Percentiles rank a stretch among this genome's conserved stretches.
phyloP scores from a whole-genome alignment of 2,329 filamentous ascomycete species.

The Aureobasidium mangrovei region DNA sequence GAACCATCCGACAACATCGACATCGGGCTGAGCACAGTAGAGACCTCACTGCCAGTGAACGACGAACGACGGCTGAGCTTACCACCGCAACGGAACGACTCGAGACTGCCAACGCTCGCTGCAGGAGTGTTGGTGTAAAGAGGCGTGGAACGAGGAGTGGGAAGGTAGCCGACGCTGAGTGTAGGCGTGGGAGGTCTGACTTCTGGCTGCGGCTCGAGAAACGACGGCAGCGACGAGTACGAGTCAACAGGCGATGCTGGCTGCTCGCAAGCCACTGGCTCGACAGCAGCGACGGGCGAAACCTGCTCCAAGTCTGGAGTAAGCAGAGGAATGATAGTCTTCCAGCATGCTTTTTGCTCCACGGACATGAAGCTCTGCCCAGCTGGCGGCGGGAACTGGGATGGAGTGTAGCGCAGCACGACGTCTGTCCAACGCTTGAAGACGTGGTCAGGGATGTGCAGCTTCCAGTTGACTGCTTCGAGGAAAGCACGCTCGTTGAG shows the following conservation, averaged over 20 bases:
- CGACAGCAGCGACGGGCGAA: not conserved
- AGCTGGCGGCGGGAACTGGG: constrained; percentile 25
- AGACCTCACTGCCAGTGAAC: constrained; percentile 43
- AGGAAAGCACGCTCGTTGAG: constrained; percentile 93
- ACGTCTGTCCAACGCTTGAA: constrained; percentile 94
- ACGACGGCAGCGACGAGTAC: constrained; percentile 33
- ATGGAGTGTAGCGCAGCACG: constrained; percentile 73
- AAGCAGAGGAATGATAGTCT: constrained; percentile 44
- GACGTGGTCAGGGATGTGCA: constrained; percentile 81
- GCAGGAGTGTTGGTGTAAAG: constrained; percentile 50
- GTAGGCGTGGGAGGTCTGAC: constrained; percentile 45
- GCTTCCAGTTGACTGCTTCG: constrained; percentile 80
- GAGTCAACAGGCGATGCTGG: constrained; percentile 38
- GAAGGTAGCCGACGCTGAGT: constrained; percentile 47
- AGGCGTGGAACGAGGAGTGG: constrained; percentile 55
- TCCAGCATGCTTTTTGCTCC: constrained; percentile 28
- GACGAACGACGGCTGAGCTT: constrained; percentile 37
- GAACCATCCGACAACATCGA: constrained; percentile 54
- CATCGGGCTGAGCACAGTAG: constrained; percentile 49
- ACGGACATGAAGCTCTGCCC: constrained; percentile 16
- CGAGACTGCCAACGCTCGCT: constrained; percentile 44
- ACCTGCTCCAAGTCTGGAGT: constrained; percentile 47
- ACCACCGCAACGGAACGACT: constrained; percentile 44
- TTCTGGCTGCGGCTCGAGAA: constrained; percentile 43
- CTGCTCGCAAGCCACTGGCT: not conserved